Evolutionary conservation across 108 stramenopile species (phyloP).

Genomic region (Bacterosira constricta): DNA sequence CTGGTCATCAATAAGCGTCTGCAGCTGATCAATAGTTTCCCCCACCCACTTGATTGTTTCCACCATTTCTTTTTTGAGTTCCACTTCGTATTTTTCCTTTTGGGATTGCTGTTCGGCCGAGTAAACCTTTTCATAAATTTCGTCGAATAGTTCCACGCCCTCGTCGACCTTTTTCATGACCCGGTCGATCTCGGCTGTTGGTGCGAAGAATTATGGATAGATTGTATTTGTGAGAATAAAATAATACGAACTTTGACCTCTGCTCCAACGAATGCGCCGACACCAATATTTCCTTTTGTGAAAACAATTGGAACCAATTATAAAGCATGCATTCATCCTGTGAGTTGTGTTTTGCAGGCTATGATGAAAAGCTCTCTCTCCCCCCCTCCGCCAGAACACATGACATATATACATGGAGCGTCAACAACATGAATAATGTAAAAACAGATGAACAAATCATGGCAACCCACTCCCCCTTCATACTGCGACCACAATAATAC

Average conservation of each 20-base stretch:
- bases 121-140: conserved; percentile 99
- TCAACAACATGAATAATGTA: no score
- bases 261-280: no score
- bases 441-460: no score
- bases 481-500: background rate
- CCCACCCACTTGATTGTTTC: conserved; percentile 77
- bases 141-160: conserved; percentile 97
- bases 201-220: background rate
- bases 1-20: conserved; percentile 70
- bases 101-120: conserved; percentile 94
- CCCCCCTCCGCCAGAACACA: no score
- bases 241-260: no score
- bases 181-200: conserved; percentile 90
- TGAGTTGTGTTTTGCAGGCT: background rate
- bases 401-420: no score
- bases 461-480: no score
- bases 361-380: no score
- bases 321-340: background rate
- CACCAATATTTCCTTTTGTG: no score
- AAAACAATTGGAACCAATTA: background rate
- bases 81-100: conserved; percentile 98
- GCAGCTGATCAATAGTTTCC: conserved; percentile 77
- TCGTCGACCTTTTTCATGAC: conserved; percentile 97
- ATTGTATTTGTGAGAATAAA: background rate
- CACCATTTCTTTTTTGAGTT: conserved; percentile 99